phyloP scores from a whole-genome alignment of 2,329 filamentous ascomycete species.

The Madurella fahalii region DNA sequence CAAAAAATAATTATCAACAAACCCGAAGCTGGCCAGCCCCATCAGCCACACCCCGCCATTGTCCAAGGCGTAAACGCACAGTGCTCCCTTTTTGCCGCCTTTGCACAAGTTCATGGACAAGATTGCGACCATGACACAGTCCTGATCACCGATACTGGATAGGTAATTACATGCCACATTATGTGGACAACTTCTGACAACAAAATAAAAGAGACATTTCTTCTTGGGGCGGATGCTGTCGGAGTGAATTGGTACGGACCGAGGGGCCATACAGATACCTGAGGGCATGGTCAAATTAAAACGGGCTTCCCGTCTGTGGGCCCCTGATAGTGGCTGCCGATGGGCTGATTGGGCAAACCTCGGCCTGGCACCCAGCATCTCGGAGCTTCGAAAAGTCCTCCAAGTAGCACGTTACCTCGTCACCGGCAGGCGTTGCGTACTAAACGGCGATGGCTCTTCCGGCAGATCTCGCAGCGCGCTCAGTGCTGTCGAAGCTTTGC shows the following conservation, averaged over 20 bases:
- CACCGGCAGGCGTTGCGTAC: not conserved
- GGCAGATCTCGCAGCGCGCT: slow-evolving; percentile 38
- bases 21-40: not conserved
- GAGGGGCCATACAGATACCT: too few species aligned
- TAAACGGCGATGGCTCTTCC: slow-evolving; percentile 23
- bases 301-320: too few species aligned
- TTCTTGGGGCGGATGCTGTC: too few species aligned
- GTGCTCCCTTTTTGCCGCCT: not conserved
- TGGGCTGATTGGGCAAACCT: slow-evolving; percentile 15
- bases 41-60: slow-evolving; percentile 2
- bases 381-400: slow-evolving; percentile 7
- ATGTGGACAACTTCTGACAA: too few species aligned
- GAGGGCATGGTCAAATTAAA: too few species aligned
- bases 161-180: too few species aligned
- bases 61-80: not conserved
- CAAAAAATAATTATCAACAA: slow-evolving; percentile 5
- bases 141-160: too few species aligned
- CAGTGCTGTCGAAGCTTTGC: slow-evolving; percentile 38
- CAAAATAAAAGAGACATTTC: too few species aligned
- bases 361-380: slow-evolving; percentile 1
- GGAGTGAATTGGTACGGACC: too few species aligned
- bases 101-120: too few species aligned
- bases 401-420: not conserved
- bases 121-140: too few species aligned
- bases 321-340: slow-evolving; percentile 10